These are phyloP conservation scores for Lycium barbarum DNA, from an alignment of 257 asterid species.

Conservation along the genomic window DNA sequence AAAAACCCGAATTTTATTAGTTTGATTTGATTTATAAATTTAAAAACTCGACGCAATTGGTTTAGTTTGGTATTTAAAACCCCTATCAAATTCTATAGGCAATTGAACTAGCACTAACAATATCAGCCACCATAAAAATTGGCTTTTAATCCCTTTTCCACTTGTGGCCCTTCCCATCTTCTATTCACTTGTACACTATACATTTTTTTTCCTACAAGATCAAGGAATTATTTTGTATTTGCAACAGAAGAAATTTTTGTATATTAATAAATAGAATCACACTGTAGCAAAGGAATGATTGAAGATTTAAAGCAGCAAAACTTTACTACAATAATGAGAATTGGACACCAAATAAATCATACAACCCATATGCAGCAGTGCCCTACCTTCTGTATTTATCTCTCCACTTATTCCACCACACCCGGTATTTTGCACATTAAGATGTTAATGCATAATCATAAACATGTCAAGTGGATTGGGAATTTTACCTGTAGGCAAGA, in stretches of 20 bases:
- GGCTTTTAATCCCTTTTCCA: conserved; percentile 5
- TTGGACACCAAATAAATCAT: conserved; percentile 47
- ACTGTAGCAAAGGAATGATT: conserved; percentile 52
- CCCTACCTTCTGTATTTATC: conserved; percentile 48
- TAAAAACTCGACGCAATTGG: too few relatives aligned
- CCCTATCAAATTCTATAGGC: background rate
- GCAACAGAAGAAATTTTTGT: conserved; percentile 5
- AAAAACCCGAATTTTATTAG: too few relatives aligned
- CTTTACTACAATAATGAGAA: conserved; percentile 54
- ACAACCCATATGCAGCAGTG: conserved; percentile 60
- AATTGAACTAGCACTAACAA: conserved; percentile 27
- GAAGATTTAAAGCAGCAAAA: conserved; percentile 45
- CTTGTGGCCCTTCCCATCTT: background rate
- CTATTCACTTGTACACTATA: background rate
- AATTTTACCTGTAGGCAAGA: conserved; percentile 35
- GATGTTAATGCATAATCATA: conserved; percentile 54
- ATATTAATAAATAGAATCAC: conserved; percentile 34
- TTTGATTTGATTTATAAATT: too few relatives aligned
- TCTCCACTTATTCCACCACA: conserved; percentile 49
- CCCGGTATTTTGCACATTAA: conserved; percentile 47
- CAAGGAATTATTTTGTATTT: background rate
- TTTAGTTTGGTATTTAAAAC: too few relatives aligned
- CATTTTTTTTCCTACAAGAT: background rate
- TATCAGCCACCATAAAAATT: conserved; percentile 21
- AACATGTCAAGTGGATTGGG: conserved; percentile 43